Percentiles rank a stretch among this genome's conserved stretches.
phyloP scores from a whole-genome alignment of 768 basidiomycete species.

The Trametes sanguinea region DNA sequence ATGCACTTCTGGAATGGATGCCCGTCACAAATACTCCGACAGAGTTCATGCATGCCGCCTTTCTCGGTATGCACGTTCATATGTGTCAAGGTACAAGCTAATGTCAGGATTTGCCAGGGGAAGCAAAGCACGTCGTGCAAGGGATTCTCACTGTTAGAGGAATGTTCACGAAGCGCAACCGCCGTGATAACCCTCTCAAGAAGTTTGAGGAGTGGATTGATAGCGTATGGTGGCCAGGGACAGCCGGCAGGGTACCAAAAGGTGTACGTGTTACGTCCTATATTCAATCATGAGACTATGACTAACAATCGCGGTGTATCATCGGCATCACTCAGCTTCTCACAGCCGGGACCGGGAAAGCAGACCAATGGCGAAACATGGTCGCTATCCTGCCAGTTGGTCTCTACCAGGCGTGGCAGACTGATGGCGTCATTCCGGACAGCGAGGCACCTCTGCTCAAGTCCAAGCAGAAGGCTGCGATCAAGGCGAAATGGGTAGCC shows the following conservation, averaged over 20 bases:
- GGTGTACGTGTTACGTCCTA: neutral
- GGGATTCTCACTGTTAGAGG: neutral
- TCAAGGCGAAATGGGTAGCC: too few species aligned
- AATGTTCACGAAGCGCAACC: neutral
- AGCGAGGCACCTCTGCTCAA: too few species aligned
- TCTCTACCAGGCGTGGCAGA: neutral
- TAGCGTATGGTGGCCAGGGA: neutral
- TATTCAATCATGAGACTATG: neutral
- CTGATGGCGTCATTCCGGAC: too few species aligned
- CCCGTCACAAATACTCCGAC: neutral
- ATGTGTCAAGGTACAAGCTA: too few species aligned
- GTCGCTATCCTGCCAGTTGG: neutral
- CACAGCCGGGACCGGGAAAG: neutral
- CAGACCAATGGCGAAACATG: neutral
- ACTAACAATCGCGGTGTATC: too few species aligned
- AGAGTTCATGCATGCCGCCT: constrained; percentile 6
- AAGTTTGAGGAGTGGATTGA: neutral
- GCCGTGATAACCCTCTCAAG: neutral
- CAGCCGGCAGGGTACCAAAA: neutral
- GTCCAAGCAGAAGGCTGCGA: too few species aligned
- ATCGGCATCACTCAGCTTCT: neutral
- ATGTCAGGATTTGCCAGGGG: neutral
- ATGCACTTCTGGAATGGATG: neutral
- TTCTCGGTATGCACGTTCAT: neutral
- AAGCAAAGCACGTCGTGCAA: constrained; percentile 6